These are phyloP conservation scores for Phaeodactylum tricornutum DNA, from an alignment of 108 stramenopile genomes.

Conservation along the genomic window DNA sequence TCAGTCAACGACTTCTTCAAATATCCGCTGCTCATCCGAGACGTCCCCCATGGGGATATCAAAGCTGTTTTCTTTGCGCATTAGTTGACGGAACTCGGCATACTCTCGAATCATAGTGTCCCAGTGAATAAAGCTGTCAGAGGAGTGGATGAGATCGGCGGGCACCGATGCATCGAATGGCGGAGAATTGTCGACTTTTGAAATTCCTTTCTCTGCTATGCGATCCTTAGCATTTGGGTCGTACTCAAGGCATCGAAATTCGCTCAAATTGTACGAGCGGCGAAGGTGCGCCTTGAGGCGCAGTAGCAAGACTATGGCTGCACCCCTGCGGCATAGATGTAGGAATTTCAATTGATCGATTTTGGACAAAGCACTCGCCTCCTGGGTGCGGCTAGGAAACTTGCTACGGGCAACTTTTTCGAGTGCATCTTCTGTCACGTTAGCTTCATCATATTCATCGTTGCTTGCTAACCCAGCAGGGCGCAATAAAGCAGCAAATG, in stretches of 20 bases:
- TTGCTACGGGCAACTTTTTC: slow-evolving; percentile 37
- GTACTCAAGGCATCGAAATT: slow-evolving; percentile 59
- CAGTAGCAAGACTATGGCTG: slow-evolving; percentile 45
- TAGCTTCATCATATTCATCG: slow-evolving; percentile 50
- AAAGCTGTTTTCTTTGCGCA: slow-evolving; percentile 36
- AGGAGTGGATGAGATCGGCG: slow-evolving; percentile 6
- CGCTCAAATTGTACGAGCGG: slow-evolving; percentile 55
- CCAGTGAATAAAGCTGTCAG: slow-evolving; percentile 4
- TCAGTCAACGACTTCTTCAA: no score
- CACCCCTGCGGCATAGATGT: slow-evolving; percentile 50
- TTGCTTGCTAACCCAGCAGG: slow-evolving; percentile 24
- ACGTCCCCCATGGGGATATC: no score
- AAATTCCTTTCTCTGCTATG: slow-evolving; percentile 23
- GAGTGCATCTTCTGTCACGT: slow-evolving; percentile 50
- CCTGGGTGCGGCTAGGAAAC: slow-evolving; percentile 26
- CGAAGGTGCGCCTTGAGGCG: slow-evolving; percentile 63
- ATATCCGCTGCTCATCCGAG: no score
- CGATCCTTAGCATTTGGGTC: slow-evolving; percentile 58
- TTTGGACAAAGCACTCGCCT: slow-evolving; percentile 14
- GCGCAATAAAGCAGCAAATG: slow-evolving; percentile 47
- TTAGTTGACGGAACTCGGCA: slow-evolving; percentile 39
- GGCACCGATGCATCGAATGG: slow-evolving; percentile 5
- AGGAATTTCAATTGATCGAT: slow-evolving; percentile 28
- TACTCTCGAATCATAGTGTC: slow-evolving; percentile 34
- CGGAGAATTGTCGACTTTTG: slow-evolving; percentile 4